Evolutionary conservation across 306 rosid genomes (phyloP).

Genomic region (Pyrus bretschneideri): DNA sequence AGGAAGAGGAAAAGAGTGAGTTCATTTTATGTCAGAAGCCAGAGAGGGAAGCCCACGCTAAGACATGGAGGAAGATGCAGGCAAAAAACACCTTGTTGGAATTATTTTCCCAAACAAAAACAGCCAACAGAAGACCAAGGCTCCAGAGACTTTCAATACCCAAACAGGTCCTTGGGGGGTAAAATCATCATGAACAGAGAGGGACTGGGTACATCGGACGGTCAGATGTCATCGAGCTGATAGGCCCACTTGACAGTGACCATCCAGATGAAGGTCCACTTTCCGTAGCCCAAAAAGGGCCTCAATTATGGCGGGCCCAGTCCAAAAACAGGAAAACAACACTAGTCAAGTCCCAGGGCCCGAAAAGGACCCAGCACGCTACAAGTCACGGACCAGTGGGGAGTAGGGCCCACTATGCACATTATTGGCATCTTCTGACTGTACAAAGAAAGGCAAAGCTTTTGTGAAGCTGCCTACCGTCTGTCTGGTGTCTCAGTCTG

Average conservation of each 20-base stretch:
- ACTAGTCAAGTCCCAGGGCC: slow-evolving; percentile 15
- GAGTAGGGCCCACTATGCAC: slow-evolving; percentile 15
- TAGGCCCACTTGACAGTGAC: slow-evolving; percentile 17
- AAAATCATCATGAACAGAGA: neutral
- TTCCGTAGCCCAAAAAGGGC: slow-evolving; percentile 18
- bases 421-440: slow-evolving; percentile 11
- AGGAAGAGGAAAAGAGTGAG: neutral
- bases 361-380: slow-evolving; percentile 41
- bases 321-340: slow-evolving; percentile 14
- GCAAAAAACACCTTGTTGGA: neutral
- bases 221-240: neutral
- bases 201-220: slow-evolving; percentile 7
- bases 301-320: slow-evolving; percentile 29
- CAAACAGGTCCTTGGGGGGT: neutral
- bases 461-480: slow-evolving; percentile 34
- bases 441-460: slow-evolving; percentile 27
- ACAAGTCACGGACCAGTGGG: slow-evolving; percentile 16
- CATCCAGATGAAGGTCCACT: neutral
- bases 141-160: neutral
- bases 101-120: neutral
- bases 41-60: neutral
- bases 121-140: neutral
- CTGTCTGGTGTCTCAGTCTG: slow-evolving; percentile 26
- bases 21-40: neutral
- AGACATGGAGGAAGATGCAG: neutral